Evolutionary conservation across 2,329 filamentous ascomycete species (phyloP).

Genomic region (Bipolaris cookei): DNA sequence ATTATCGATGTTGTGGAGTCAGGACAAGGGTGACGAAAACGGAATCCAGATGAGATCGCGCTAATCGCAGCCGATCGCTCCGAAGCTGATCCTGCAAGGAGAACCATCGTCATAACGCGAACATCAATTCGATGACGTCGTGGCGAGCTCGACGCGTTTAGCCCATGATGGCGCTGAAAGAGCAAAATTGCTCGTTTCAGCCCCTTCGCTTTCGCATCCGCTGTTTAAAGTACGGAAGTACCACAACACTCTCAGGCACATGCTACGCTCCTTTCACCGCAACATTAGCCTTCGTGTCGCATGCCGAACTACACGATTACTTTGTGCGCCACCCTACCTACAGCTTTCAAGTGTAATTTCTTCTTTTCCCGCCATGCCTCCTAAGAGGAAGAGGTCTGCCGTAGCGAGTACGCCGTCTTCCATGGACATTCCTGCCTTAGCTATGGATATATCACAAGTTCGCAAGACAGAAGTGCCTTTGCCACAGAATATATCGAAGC

Average conservation of each 20-base stretch:
- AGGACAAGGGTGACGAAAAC: neutral
- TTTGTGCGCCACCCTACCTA: slow-evolving; percentile 20
- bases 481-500: slow-evolving; percentile 27
- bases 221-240: slow-evolving; percentile 9
- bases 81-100: slow-evolving; percentile 13
- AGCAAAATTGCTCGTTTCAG: slow-evolving; percentile 11
- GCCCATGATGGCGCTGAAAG: slow-evolving; percentile 20
- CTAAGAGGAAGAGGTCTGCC: slow-evolving; percentile 42
- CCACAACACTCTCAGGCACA: slow-evolving; percentile 26
- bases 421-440: slow-evolving; percentile 13
- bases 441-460: slow-evolving; percentile 21
- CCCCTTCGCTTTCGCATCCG: slow-evolving; percentile 1
- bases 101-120: slow-evolving; percentile 21
- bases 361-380: slow-evolving; percentile 28
- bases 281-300: slow-evolving; percentile 24
- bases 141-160: slow-evolving; percentile 32
- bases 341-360: slow-evolving; percentile 11
- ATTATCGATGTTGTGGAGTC: slow-evolving; percentile 2
- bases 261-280: slow-evolving; percentile 36
- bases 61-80: slow-evolving; percentile 18
- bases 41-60: slow-evolving; percentile 11
- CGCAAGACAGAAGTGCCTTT: slow-evolving; percentile 35
- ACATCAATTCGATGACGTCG: slow-evolving; percentile 28
- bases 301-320: slow-evolving; percentile 17
- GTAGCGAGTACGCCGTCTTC: slow-evolving; percentile 26